Percentiles rank a stretch among this genome's conserved stretches.
Conservation (phyloP, 2,329 filamentous ascomycete species). For the Grosmannia clavigera region DNA sequence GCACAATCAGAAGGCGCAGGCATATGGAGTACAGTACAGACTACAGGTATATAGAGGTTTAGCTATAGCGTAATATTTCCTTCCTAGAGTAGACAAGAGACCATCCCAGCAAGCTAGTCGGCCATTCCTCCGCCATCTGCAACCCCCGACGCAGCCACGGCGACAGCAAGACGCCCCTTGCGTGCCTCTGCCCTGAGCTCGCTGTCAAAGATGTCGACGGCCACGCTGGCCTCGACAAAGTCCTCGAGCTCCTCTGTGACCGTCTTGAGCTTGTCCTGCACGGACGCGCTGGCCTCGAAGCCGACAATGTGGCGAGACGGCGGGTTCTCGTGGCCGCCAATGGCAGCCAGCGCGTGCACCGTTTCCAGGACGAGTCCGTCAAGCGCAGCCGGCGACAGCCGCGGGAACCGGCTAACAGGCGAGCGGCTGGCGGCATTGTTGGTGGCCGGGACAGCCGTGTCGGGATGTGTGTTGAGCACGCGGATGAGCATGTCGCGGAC, state of each 20-base stretch:
- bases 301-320: slow-evolving; percentile 91
- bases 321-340: slow-evolving; percentile 91
- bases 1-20: background rate
- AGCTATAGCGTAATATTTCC: too few relatives aligned
- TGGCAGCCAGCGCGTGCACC: slow-evolving; percentile 79
- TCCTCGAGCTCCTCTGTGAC: slow-evolving; percentile 94
- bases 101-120: too few relatives aligned
- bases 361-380: slow-evolving; percentile 75
- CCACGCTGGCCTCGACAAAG: slow-evolving; percentile 79
- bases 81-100: too few relatives aligned
- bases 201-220: slow-evolving; percentile 62
- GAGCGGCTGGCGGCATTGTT: slow-evolving; percentile 42
- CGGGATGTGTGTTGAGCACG: slow-evolving; percentile 64
- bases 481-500: slow-evolving; percentile 73
- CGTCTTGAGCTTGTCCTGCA: slow-evolving; percentile 93
- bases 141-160: background rate
- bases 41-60: too few relatives aligned
- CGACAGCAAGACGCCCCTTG: slow-evolving; percentile 15
- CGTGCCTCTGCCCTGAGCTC: slow-evolving; percentile 40
- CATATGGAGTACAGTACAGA: background rate
- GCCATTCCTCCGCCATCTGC: background rate
- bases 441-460: slow-evolving; percentile 35
- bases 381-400: slow-evolving; percentile 53
- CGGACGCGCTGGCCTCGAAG: slow-evolving; percentile 71
- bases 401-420: slow-evolving; percentile 59